A percentile compares a stretch with the other conserved stretches of the same genome.
Evolutionary conservation across 2,329 filamentous ascomycete species (phyloP).

Genomic region (Scortechinia acanthostroma): DNA sequence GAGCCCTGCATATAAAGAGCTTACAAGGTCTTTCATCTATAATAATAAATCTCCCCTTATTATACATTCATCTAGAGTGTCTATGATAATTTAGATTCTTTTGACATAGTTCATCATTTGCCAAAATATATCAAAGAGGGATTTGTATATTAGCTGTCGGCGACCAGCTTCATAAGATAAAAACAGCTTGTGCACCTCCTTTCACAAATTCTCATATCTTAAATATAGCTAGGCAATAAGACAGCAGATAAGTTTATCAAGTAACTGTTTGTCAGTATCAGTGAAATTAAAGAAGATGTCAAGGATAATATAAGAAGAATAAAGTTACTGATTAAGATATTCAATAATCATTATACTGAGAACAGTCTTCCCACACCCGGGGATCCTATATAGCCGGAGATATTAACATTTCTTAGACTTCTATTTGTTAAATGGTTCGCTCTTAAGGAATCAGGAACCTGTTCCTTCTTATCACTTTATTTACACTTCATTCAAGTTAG

Average conservation of each 20-base stretch:
- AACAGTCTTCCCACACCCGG: conserved; percentile 31
- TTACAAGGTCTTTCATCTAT: conserved; percentile 8
- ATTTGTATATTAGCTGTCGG: conserved; percentile 11
- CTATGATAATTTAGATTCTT: conserved; percentile 4
- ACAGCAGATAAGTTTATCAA: conserved; percentile 23
- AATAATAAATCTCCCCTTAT: conserved; percentile 8
- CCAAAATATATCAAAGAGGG: conserved; percentile 10
- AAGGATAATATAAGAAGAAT: conserved; percentile 4
- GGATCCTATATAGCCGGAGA: conserved; percentile 27
- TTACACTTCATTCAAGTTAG: conserved; percentile 18
- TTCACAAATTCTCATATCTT: conserved; percentile 6
- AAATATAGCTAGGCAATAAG: conserved; percentile 22
- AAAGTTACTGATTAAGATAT: conserved; percentile 7
- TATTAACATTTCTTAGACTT: conserved; percentile 14
- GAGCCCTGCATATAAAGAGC: conserved; percentile 6
- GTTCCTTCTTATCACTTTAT: conserved; percentile 17
- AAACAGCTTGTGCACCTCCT: conserved; percentile 13
- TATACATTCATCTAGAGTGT: conserved; percentile 13
- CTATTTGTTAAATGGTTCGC: conserved; percentile 16
- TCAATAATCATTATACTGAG: conserved; percentile 25
- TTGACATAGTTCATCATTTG: conserved; percentile 11
- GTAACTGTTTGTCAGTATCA: conserved; percentile 20
- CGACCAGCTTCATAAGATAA: conserved; percentile 11
- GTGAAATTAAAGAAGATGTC: conserved; percentile 30
- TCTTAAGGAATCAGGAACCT: conserved; percentile 22